These are phyloP conservation scores for Ustilago crameri DNA, from an alignment of 1,284 basidiomycete species.

Conservation along the genomic window DNA sequence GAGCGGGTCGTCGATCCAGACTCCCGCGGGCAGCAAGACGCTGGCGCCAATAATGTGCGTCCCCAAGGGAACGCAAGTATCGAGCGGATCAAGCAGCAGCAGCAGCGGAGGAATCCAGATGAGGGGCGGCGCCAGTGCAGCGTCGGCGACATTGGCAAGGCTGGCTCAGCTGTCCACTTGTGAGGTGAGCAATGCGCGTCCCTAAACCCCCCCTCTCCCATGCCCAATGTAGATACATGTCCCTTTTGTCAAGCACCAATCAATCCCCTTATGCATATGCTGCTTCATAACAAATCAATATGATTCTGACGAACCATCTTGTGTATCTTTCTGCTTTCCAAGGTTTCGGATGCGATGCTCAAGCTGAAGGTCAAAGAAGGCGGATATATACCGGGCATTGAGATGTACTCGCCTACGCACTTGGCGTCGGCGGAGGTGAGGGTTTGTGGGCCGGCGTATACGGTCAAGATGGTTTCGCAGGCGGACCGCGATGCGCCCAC, in stretches of 20 bases:
- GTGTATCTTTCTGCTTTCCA: conserved; percentile 1
- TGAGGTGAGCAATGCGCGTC: conserved; percentile 45
- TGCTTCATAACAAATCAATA: neutral
- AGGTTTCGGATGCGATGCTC: conserved; percentile 90
- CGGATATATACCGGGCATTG: conserved; percentile 84
- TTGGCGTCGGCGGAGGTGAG: conserved; percentile 21
- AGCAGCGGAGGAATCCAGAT: neutral
- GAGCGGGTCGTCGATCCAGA: conserved; percentile 20
- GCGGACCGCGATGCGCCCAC: conserved; percentile 77
- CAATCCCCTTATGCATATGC: conserved; percentile 1
- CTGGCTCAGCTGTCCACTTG: conserved; percentile 49
- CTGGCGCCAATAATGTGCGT: conserved; percentile 49
- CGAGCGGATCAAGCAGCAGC: conserved; percentile 5
- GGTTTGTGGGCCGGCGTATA: conserved; percentile 82
- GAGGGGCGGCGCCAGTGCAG: conserved; percentile 1
- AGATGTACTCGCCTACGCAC: conserved; percentile 72
- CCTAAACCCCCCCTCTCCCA: conserved; percentile 12
- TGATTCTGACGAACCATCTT: conserved; percentile 4
- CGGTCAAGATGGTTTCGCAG: conserved; percentile 83
- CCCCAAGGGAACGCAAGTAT: conserved; percentile 38
- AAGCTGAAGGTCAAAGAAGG: conserved; percentile 82
- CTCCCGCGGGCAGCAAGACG: conserved; percentile 38
- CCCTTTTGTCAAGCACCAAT: too few relatives aligned
- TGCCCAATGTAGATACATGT: conserved; percentile 9
- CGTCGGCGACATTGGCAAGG: conserved; percentile 21